A percentile compares a stretch with the other conserved stretches of the same genome.
These are phyloP conservation scores for Tagetes erecta DNA, from an alignment of 129 eudicot genomes.

Conservation along the genomic window DNA sequence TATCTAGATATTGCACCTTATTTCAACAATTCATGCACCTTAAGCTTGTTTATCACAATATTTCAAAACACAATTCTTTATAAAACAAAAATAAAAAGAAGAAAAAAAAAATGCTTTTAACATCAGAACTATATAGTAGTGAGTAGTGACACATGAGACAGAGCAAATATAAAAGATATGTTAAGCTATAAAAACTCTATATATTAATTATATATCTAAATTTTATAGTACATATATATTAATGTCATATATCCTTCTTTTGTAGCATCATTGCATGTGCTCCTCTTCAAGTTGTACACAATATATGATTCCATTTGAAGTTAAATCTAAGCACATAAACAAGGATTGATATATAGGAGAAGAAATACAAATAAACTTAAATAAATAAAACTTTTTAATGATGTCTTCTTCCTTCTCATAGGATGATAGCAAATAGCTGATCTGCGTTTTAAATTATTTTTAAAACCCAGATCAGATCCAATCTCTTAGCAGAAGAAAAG, in stretches of 20 bases:
- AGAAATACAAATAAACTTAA: slow-evolving; percentile 4
- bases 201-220: slow-evolving; percentile 12
- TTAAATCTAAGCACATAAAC: slow-evolving; percentile 39
- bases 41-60: not conserved
- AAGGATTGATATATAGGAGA: slow-evolving; percentile 6
- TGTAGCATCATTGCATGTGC: slow-evolving; percentile 43
- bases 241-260: slow-evolving; percentile 31
- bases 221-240: not conserved
- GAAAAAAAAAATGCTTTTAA: slow-evolving; percentile 5
- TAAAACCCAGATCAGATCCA: slow-evolving; percentile 46
- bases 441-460: slow-evolving; percentile 4
- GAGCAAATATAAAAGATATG: slow-evolving; percentile 4
- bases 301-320: slow-evolving; percentile 36
- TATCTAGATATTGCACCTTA: not conserved
- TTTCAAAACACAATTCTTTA: not conserved
- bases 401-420: slow-evolving; percentile 24
- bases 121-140: no score
- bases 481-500: slow-evolving; percentile 29
- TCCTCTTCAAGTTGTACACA: slow-evolving; percentile 34
- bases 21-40: not conserved
- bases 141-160: no score
- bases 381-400: slow-evolving; percentile 17
- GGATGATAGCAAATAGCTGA: slow-evolving; percentile 33
- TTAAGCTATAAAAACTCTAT: slow-evolving; percentile 30
- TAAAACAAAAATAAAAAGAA: slow-evolving; percentile 16